Percentiles rank a stretch among this genome's conserved stretches.
phyloP scores from a whole-genome alignment of 805 yeast genomes.

The Candida montana region DNA sequence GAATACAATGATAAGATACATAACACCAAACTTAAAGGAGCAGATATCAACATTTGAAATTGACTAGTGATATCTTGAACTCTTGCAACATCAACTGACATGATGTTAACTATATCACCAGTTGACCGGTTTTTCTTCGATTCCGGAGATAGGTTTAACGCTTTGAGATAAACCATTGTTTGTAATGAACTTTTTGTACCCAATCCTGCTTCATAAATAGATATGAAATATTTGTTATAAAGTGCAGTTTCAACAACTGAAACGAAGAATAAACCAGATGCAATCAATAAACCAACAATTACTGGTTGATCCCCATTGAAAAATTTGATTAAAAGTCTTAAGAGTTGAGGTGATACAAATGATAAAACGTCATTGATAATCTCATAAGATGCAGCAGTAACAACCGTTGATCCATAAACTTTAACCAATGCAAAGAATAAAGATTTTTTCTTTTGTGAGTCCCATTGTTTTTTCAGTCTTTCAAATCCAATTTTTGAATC shows the following conservation, averaged over 20 bases:
- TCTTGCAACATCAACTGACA: conserved; percentile 70
- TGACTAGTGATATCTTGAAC: conserved; percentile 55
- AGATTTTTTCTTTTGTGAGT: conserved; percentile 44
- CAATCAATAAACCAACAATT: conserved; percentile 51
- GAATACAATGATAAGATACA: conserved; percentile 50
- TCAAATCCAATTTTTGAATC: conserved; percentile 48
- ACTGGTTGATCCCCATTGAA: conserved; percentile 41
- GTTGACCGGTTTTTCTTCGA: conserved; percentile 56
- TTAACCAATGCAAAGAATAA: conserved; percentile 54
- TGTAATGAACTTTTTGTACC: conserved; percentile 61
- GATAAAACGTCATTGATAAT: conserved; percentile 72
- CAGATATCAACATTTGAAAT: conserved; percentile 49
- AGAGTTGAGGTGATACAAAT: conserved; percentile 81
- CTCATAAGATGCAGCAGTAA: conserved; percentile 69
- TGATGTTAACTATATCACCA: conserved; percentile 75
- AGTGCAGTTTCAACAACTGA: conserved; percentile 57
- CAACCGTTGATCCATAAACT: conserved; percentile 71
- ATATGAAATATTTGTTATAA: conserved; percentile 62
- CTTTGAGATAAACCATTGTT: conserved; percentile 64
- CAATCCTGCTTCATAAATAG: conserved; percentile 55
- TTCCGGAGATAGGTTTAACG: conserved; percentile 61
- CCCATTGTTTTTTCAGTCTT: conserved; percentile 57
- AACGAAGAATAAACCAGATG: conserved; percentile 56
- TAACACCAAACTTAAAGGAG: conserved; percentile 51
- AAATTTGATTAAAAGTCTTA: conserved; percentile 57